These are phyloP conservation scores for Zygoascus meyerae DNA, from an alignment of 1,139 yeast species.

Conservation along the genomic window DNA sequence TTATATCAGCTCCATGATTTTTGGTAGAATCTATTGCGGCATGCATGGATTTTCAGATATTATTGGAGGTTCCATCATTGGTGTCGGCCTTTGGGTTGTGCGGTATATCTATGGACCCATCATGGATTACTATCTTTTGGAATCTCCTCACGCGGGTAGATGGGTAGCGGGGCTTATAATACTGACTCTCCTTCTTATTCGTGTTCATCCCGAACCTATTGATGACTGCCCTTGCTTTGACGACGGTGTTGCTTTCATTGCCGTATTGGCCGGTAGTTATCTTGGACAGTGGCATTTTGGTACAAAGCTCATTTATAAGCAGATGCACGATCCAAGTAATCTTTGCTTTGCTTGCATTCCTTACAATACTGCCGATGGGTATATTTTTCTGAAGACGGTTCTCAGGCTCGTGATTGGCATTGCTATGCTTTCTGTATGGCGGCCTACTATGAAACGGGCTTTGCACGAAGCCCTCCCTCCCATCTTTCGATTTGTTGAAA, in stretches of 20 bases:
- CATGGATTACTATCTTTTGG: slow-evolving; percentile 23
- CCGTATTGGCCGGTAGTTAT: slow-evolving; percentile 76
- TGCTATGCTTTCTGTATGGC: slow-evolving; percentile 59
- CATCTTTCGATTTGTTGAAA: slow-evolving; percentile 32
- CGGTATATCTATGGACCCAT: slow-evolving; percentile 21
- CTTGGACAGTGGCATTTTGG: slow-evolving; percentile 46
- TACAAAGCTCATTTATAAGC: not conserved
- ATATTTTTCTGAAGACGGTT: slow-evolving; percentile 41
- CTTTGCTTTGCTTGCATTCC: slow-evolving; percentile 34
- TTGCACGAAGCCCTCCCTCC: slow-evolving; percentile 44
- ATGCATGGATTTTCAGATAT: slow-evolving; percentile 94
- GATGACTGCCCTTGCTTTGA: slow-evolving; percentile 97
- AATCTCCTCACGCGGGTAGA: slow-evolving; percentile 2
- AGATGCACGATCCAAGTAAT: not conserved
- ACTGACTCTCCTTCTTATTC: slow-evolving; percentile 35
- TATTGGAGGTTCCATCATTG: slow-evolving; percentile 58
- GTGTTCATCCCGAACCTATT: slow-evolving; percentile 76
- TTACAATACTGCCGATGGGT: slow-evolving; percentile 26
- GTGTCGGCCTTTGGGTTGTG: slow-evolving; percentile 37
- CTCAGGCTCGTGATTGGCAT: slow-evolving; percentile 56
- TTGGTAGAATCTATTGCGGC: slow-evolving; percentile 89
- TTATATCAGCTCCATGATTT: slow-evolving; percentile 62
- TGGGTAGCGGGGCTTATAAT: slow-evolving; percentile 17
- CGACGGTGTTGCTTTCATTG: slow-evolving; percentile 89
- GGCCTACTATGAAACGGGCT: slow-evolving; percentile 56